These are phyloP conservation scores for Crucihimalaya himalaica DNA, from an alignment of 345 rosid genomes.

Conservation along the genomic window DNA sequence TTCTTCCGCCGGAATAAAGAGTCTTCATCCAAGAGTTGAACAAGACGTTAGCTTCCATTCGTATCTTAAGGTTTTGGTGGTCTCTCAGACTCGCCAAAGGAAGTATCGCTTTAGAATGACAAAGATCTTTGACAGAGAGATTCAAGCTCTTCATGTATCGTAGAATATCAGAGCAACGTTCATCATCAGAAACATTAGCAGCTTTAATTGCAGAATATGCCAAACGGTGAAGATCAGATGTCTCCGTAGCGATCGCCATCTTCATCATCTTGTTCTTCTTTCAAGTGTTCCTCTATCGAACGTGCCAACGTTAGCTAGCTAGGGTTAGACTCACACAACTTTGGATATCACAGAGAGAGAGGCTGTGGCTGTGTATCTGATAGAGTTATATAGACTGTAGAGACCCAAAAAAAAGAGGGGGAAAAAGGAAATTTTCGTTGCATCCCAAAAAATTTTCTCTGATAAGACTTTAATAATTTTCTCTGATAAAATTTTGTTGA, in stretches of 20 bases:
- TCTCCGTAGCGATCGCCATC: not conserved
- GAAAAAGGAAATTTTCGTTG: not conserved
- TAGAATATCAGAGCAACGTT: not conserved
- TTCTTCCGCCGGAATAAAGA: not conserved
- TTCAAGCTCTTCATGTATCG: not conserved
- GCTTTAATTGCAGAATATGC: not conserved
- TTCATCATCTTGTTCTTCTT: conserved; percentile 2
- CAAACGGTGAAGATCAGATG: not conserved
- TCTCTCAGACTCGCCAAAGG: not conserved
- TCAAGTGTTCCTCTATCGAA: not conserved
- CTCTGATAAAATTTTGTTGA: too few species aligned
- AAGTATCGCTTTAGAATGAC: not conserved
- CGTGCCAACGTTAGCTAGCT: too few species aligned
- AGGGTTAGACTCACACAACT: not conserved
- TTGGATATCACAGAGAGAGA: not conserved
- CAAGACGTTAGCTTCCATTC: not conserved
- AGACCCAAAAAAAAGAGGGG: not conserved
- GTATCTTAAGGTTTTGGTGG: not conserved
- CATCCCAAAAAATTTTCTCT: not conserved
- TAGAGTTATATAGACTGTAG: not conserved
- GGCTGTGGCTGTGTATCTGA: not conserved
- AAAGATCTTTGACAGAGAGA: not conserved
- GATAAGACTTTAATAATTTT: too few species aligned
- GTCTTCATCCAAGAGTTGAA: not conserved
- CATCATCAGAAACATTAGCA: not conserved